phyloP scores from a whole-genome alignment of 179 eudicot genomes.

The Kewa caespitosa region DNA sequence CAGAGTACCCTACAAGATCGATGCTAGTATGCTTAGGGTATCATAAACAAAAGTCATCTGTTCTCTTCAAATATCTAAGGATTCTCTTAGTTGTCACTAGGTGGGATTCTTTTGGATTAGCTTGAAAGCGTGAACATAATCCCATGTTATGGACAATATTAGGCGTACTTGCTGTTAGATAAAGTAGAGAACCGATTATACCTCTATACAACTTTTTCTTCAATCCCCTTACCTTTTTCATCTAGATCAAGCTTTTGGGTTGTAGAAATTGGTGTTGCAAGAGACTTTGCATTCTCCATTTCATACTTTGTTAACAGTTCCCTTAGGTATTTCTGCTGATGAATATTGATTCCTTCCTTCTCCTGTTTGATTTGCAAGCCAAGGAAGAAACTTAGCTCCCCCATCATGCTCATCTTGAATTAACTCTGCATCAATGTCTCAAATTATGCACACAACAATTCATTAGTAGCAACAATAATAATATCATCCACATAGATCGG shows the following conservation, averaged over 20 bases:
- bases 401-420: slow-evolving; percentile 14
- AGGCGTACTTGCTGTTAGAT: neutral
- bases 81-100: neutral
- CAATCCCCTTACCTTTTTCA: neutral
- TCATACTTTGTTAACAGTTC: neutral
- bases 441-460: neutral
- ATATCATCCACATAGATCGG: slow-evolving; percentile 20
- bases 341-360: neutral
- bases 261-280: neutral
- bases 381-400: slow-evolving; percentile 12
- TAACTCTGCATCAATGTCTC: neutral
- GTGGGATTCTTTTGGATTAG: neutral
- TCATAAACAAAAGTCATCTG: neutral
- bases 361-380: slow-evolving; percentile 7
- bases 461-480: slow-evolving; percentile 13
- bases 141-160: neutral
- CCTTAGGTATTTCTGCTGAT: neutral
- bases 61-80: neutral
- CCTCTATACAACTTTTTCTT: neutral
- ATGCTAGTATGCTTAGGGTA: neutral
- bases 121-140: neutral
- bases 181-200: neutral
- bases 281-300: neutral
- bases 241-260: neutral
- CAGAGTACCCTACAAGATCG: neutral